Base-by-base conservation (phyloP, 2,329 filamentous ascomycete species). In the Lasiodiplodia citricola region DNA sequence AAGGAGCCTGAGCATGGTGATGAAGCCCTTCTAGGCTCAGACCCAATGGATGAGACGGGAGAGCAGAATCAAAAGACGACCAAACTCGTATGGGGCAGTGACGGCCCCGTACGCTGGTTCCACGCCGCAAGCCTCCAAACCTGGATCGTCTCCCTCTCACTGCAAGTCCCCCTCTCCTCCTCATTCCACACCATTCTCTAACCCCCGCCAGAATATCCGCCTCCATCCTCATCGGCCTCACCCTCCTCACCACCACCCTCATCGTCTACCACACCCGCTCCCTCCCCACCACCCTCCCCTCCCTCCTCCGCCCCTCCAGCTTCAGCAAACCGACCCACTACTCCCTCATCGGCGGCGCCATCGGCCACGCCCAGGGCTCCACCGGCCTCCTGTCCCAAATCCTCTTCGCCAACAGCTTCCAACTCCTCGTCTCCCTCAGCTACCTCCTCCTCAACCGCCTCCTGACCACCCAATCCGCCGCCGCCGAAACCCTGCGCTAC, bases 401-500 rank as follows among this genome's bases (percentile, higher is more conserved):
- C 3, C 14, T 62, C 8, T 28, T 62, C 21, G 57, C 57, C 21
- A 62, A 62, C 57, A 50, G 41, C 38, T 62, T 62, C 41, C 57
- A 62, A 14, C 71, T 83, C 0, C 67, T 85, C 13, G 69, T 86
- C 0, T 84, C 82, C 0, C 74, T 83, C 21, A 38, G 84, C 0
- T 86, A 87, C 70, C 75, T 85, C 6, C 73, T 78, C 1, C 82
- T 80, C 74, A 86, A 86, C 70, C 75, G 76, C 3, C 74, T 86
- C 3, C 76, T 83, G 21, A 87, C 83, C 0, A 78, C 74, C 4
- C 85, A 86, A 76, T 76, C 85, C 1, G 72, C 83, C 0, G 82
- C 81, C 0, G 72, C 76, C 5, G 86, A 88, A 74, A 88, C 81
- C 74, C 79, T 76, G 44, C 70, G 73, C 0, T 86, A 82, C 73